Evolutionary conservation across 352 stramenopile species (phyloP).

Genomic region (Thraustotheca clavata): DNA sequence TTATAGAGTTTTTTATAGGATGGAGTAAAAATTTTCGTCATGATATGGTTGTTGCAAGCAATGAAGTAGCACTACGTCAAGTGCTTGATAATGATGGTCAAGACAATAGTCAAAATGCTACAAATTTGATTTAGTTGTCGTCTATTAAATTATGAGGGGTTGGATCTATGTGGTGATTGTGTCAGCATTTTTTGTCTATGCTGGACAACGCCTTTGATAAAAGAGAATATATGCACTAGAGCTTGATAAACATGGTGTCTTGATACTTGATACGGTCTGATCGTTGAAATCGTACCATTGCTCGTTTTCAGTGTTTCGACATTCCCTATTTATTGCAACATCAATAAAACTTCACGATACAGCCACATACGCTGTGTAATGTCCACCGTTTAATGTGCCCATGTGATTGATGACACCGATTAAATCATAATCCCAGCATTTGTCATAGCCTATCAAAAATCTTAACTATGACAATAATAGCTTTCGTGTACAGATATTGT

Average conservation of each 20-base stretch:
- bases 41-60: neutral
- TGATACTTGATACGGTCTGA: constrained; percentile 47
- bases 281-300: constrained; percentile 83
- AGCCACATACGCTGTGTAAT: constrained; percentile 69
- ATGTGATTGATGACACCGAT: constrained; percentile 72
- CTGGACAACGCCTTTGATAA: constrained; percentile 45
- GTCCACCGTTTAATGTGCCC: constrained; percentile 60
- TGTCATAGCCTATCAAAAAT: constrained; percentile 29
- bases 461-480: neutral
- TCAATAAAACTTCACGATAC: neutral
- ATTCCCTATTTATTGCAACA: constrained; percentile 34
- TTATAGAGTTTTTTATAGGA: neutral
- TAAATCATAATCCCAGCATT: constrained; percentile 68
- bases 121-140: neutral
- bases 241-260: constrained; percentile 52
- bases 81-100: too few species aligned
- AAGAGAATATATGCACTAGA: constrained; percentile 76
- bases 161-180: neutral
- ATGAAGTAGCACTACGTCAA: neutral
- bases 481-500: constrained; percentile 20
- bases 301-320: constrained; percentile 50
- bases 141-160: constrained; percentile 12
- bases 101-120: too few species aligned
- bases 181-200: too few species aligned
- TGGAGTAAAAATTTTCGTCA: neutral